phyloP scores from a whole-genome alignment of 352 stramenopile genomes.

The Achlya hypogyna region DNA sequence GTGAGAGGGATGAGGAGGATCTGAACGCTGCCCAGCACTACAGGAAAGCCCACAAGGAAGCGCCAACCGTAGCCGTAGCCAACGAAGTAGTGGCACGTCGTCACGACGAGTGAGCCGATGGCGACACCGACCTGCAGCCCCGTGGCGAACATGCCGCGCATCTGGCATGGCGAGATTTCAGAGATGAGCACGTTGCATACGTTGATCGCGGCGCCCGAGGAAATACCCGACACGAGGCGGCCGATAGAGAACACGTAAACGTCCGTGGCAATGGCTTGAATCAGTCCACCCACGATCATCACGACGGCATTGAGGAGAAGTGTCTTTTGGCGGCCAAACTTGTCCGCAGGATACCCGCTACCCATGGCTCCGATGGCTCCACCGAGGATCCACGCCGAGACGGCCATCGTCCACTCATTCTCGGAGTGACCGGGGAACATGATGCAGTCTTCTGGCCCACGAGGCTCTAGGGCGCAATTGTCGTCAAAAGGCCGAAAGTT shows the following conservation, averaged over 20 bases:
- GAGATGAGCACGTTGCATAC: conserved; percentile 33
- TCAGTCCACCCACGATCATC: conserved; percentile 27
- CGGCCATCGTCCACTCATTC: conserved; percentile 30
- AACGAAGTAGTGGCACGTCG: conserved; percentile 31
- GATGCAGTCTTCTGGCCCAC: conserved; percentile 29
- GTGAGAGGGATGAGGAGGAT: conserved; percentile 22
- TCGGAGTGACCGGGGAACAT: conserved; percentile 33
- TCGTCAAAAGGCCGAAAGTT: conserved; percentile 53
- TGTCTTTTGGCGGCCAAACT: conserved; percentile 27
- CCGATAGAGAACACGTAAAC: conserved; percentile 32
- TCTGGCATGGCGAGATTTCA: conserved; percentile 32
- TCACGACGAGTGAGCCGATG: conserved; percentile 34
- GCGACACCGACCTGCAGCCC: conserved; percentile 34
- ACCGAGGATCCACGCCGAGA: conserved; percentile 37
- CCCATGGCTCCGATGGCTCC: conserved; percentile 32
- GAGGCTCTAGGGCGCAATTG: conserved; percentile 31
- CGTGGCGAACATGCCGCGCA: conserved; percentile 24
- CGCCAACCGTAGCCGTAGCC: conserved; percentile 26
- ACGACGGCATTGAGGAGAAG: conserved; percentile 29
- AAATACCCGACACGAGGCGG: conserved; percentile 31
- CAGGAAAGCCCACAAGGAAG: conserved; percentile 39
- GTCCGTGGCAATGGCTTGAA: conserved; percentile 25
- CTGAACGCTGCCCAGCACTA: conserved; percentile 38
- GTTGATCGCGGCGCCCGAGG: conserved; percentile 31
- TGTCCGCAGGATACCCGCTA: conserved; percentile 26